Evolutionary conservation across 1,284 basidiomycete species (phyloP).

Genomic region (Malassezia caprae): DNA sequence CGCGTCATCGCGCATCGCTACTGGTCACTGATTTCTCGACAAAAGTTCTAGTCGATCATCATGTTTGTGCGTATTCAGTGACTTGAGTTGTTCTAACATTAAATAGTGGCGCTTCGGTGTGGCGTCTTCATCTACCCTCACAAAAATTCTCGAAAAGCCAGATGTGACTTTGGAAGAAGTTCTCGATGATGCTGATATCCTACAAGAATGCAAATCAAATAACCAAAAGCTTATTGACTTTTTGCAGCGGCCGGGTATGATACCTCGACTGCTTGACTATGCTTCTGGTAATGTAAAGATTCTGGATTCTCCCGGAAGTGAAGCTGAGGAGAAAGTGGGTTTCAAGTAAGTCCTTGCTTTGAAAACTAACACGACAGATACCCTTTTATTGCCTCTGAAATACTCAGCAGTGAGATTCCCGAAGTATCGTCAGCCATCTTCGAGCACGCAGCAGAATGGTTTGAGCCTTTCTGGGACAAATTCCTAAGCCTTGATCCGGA

Average conservation of each 20-base stretch:
- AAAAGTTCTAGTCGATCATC: neutral
- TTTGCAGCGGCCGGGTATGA: slow-evolving; percentile 66
- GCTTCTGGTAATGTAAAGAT: slow-evolving; percentile 73
- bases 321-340: slow-evolving; percentile 44
- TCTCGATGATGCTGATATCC: slow-evolving; percentile 82
- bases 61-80: slow-evolving; percentile 17
- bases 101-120: slow-evolving; percentile 45
- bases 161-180: slow-evolving; percentile 65
- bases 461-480: slow-evolving; percentile 71
- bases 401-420: slow-evolving; percentile 90
- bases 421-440: slow-evolving; percentile 83
- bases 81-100: neutral
- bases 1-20: neutral
- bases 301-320: slow-evolving; percentile 54
- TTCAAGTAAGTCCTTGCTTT: slow-evolving; percentile 32
- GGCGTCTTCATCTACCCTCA: slow-evolving; percentile 38
- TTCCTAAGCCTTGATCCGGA: slow-evolving; percentile 53
- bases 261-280: slow-evolving; percentile 69
- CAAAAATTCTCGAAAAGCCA: slow-evolving; percentile 39
- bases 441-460: slow-evolving; percentile 57
- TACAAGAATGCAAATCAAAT: slow-evolving; percentile 90
- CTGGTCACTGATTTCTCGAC: neutral
- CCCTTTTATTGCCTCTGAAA: slow-evolving; percentile 86
- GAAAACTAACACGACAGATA: slow-evolving; percentile 51
- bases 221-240: slow-evolving; percentile 78